Base-by-base conservation (phyloP, 108 stramenopile genomes). In the Skeletonema potamos region DNA sequence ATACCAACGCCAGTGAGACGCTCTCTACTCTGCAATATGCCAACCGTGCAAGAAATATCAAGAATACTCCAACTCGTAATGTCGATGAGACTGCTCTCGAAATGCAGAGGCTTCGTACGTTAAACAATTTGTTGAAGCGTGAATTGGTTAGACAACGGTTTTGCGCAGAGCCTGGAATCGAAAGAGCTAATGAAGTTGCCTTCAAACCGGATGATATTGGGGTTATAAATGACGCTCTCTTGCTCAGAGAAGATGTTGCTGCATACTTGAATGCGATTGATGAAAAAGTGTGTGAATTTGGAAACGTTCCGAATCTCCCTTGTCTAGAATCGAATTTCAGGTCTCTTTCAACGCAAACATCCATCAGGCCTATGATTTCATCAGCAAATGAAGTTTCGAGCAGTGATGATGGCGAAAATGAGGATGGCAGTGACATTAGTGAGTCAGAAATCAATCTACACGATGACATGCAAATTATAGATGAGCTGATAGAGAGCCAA, bases 31-130 rank as follows among this genome's bases (percentile, higher is more conserved):
- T 99, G 30, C 91, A 94, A 34, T 99, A 92, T 64, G 99, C 99
- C 17, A 97, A 95, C 72, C 87, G 97, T 8, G 99, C 98, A 33
- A 90, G 96, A 79, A 97, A 95, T 67, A 98, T 99, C 72, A 88
- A 81, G 34, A 96, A 96, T 71, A 82, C 92, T 8, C 92, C 91
- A 5, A 93, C 88, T 13, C 78, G 88, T 54, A 92, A 92, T 76
- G 87, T 92, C 89, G 92, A 96, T 76, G 82, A 83, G n/a, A 87
- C 86, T 66, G 64, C 81, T n/a, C 58, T 83, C 36, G 96, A 98
- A 72, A 68, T 99, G 54, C 89, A 90, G 57, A 82, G 84, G n/a
- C 83, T 97, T 48, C 77, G 87, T 8, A 46, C 79, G 24, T 68
- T 90, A 51, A 85, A 74, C 9, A 68, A 66, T 59, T 66, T 91